phyloP scores from a whole-genome alignment of 306 rosid species.

The Gillenia trifoliata region DNA sequence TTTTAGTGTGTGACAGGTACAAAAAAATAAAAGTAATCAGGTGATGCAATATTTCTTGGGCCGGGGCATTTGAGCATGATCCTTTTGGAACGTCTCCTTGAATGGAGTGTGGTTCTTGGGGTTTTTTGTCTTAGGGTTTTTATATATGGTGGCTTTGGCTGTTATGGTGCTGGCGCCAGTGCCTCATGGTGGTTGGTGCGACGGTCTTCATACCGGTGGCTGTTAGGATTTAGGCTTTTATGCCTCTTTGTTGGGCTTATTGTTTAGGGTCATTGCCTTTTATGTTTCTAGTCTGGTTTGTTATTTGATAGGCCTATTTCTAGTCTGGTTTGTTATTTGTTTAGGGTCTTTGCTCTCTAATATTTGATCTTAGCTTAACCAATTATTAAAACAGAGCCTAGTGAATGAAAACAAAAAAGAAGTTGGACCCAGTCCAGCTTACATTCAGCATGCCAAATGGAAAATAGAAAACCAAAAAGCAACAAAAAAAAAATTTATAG shows the following conservation, averaged over 20 bases:
- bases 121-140: not conserved
- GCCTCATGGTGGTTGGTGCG: not conserved
- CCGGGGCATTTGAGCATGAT: not conserved
- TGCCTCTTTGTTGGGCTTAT: not conserved
- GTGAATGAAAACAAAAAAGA: no score
- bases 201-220: not conserved
- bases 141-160: not conserved
- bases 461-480: not conserved
- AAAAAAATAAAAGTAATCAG: not conserved
- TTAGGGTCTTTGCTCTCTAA: no score
- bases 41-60: not conserved
- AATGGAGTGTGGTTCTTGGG: not conserved
- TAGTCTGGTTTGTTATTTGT: no score
- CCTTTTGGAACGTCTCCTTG: not conserved
- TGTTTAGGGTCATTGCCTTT: not conserved
- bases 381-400: no score
- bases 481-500: no score
- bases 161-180: not conserved
- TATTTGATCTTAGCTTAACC: no score
- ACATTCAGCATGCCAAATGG: no score
- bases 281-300: not conserved
- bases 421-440: no score
- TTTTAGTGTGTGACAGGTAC: not conserved
- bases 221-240: not conserved
- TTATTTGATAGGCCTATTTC: no score